phyloP scores from a whole-genome alignment of 805 yeast species.

The Komagataella pseudopastoris region DNA sequence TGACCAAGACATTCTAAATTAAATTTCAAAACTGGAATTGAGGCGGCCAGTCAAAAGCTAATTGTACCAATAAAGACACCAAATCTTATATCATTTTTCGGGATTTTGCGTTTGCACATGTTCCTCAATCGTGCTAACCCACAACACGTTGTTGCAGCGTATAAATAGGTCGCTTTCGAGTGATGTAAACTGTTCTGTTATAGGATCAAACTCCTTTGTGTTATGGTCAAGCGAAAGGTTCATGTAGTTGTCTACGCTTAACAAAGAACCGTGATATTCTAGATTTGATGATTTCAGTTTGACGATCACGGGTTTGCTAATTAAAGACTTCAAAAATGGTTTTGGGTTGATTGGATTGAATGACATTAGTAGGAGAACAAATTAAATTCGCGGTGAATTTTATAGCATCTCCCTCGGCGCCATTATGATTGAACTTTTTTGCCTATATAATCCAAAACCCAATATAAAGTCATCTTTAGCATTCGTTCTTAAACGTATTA shows the following conservation, averaged over 20 bases:
- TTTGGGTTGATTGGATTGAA: conserved; percentile 73
- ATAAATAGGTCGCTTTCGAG: conserved; percentile 53
- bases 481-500: too few species aligned
- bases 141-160: conserved; percentile 83
- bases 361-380: conserved; percentile 14
- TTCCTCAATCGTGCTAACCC: conserved; percentile 21
- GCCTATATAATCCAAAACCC: too few species aligned
- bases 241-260: conserved; percentile 86
- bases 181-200: conserved; percentile 27
- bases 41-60: too few species aligned
- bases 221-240: conserved; percentile 61
- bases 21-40: too few species aligned
- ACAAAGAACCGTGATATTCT: conserved; percentile 68
- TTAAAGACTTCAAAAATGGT: conserved; percentile 71
- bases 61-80: too few species aligned
- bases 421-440: too few species aligned
- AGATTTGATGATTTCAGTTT: conserved; percentile 84
- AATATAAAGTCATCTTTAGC: too few species aligned
- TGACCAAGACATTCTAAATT: too few species aligned
- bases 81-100: not conserved
- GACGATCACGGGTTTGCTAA: conserved; percentile 60
- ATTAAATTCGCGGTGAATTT: not conserved
- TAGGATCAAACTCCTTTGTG: conserved; percentile 28
- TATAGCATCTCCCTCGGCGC: too few species aligned
- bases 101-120: not conserved